phyloP scores from a whole-genome alignment of 2,329 filamentous ascomycete genomes.

The Hypoxylon sp. region DNA sequence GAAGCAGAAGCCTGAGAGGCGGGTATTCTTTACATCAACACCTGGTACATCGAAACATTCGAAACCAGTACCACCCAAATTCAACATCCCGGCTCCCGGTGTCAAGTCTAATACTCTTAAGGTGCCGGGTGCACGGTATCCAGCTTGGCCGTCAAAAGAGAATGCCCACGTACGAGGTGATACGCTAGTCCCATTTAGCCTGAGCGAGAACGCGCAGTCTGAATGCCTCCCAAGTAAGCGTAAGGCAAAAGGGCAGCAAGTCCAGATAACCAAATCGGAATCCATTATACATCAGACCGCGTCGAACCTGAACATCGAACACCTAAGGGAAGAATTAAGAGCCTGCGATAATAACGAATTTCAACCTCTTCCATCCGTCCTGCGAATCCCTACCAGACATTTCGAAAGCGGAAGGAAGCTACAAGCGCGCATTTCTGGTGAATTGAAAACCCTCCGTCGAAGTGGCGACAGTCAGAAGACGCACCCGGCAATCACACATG shows the following conservation, averaged over 20 bases:
- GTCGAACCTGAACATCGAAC: slow-evolving; percentile 59
- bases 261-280: slow-evolving; percentile 59
- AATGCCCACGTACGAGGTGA: slow-evolving; percentile 74
- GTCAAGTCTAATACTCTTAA: slow-evolving; percentile 65
- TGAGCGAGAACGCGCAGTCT: background rate
- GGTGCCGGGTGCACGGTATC: slow-evolving; percentile 75
- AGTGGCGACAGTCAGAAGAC: slow-evolving; percentile 38
- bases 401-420: slow-evolving; percentile 72
- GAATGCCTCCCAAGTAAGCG: slow-evolving; percentile 48
- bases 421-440: slow-evolving; percentile 62
- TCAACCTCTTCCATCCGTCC: slow-evolving; percentile 61
- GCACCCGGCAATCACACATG: slow-evolving; percentile 72
- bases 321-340: slow-evolving; percentile 54
- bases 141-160: slow-evolving; percentile 79
- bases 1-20: slow-evolving; percentile 53
- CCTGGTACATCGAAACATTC: slow-evolving; percentile 66
- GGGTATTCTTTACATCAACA: slow-evolving; percentile 66
- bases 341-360: slow-evolving; percentile 59
- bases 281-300: slow-evolving; percentile 58
- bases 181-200: slow-evolving; percentile 1
- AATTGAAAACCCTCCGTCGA: slow-evolving; percentile 59
- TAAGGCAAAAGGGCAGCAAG: slow-evolving; percentile 66
- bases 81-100: slow-evolving; percentile 61
- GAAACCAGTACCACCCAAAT: slow-evolving; percentile 52
- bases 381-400: slow-evolving; percentile 69